These are phyloP conservation scores for Piloderma croceum DNA, from an alignment of 768 basidiomycete genomes.

Conservation along the genomic window DNA sequence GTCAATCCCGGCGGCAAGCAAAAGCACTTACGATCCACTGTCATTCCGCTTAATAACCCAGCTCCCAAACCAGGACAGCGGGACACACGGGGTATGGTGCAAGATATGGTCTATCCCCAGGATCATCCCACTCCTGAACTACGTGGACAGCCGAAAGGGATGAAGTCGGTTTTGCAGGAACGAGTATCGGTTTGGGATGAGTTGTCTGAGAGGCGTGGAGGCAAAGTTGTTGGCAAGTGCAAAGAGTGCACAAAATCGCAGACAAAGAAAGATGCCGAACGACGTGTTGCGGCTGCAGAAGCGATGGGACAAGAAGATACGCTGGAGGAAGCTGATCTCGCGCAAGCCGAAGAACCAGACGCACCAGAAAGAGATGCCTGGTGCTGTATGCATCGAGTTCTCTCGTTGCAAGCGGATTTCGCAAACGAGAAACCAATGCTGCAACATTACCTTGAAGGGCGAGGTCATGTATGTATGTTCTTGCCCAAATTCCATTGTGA, in stretches of 20 bases:
- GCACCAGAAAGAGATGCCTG: constrained; percentile 1
- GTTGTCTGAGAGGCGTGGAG: background rate
- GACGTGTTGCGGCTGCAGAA: constrained; percentile 10
- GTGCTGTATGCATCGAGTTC: constrained; percentile 20
- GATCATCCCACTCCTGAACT: constrained; percentile 6
- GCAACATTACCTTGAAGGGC: constrained; percentile 15
- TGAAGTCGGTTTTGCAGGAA: constrained; percentile 17
- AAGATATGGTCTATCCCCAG: constrained; percentile 13
- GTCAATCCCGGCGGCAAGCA: constrained; percentile 19
- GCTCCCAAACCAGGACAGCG: constrained; percentile 3
- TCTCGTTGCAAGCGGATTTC: constrained; percentile 17
- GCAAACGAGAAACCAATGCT: constrained; percentile 16
- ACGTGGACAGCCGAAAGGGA: constrained; percentile 17
- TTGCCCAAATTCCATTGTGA: constrained; percentile 9
- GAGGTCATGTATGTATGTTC: constrained; percentile 11
- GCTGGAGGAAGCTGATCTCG: background rate
- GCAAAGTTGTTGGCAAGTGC: constrained; percentile 13
- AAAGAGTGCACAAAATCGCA: constrained; percentile 13
- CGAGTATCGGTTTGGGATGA: constrained; percentile 7
- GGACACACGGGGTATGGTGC: constrained; percentile 7
- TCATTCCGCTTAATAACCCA: constrained; percentile 13
- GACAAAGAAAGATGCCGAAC: constrained; percentile 12
- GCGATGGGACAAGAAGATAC: constrained; percentile 6
- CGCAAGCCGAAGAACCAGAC: constrained; percentile 8
- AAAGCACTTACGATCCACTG: constrained; percentile 14